These are phyloP conservation scores for Harringtonia aguacate DNA, from an alignment of 2,329 filamentous ascomycete species.

Conservation along the genomic window DNA sequence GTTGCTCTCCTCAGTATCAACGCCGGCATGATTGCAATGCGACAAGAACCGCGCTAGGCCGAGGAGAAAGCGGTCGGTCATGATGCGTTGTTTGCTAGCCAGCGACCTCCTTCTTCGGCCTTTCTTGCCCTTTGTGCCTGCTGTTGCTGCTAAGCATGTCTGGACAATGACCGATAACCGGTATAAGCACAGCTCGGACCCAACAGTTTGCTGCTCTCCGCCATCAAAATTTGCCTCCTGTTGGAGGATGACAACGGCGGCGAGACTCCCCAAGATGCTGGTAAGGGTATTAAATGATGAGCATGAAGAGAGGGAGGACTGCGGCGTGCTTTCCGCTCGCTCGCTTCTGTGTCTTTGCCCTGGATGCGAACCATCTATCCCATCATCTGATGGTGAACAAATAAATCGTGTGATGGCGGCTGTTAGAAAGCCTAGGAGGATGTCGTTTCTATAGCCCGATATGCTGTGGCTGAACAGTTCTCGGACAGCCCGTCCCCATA, in stretches of 20 bases:
- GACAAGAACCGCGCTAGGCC: background rate
- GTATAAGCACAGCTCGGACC: background rate
- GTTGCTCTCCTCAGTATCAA: background rate
- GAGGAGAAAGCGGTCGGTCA: background rate
- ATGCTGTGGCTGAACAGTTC: conserved; percentile 18
- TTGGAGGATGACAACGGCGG: conserved; percentile 22
- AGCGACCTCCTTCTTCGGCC: background rate
- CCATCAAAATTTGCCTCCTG: conserved; percentile 5
- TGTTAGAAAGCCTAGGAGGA: conserved; percentile 23
- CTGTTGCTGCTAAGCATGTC: background rate
- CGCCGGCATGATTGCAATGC: background rate
- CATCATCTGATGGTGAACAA: background rate
- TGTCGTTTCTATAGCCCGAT: conserved; percentile 16
- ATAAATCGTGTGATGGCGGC: conserved; percentile 7
- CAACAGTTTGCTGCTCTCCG: accelerated
- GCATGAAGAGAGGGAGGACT: background rate
- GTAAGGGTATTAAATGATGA: conserved; percentile 24
- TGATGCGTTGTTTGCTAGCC: background rate
- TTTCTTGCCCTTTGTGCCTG: background rate
- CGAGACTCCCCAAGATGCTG: conserved; percentile 29
- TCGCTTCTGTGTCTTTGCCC: background rate
- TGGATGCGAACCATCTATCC: background rate
- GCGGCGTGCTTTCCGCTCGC: background rate
- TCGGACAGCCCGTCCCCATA: conserved; percentile 29
- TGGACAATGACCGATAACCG: background rate